phyloP scores from a whole-genome alignment of 164 flowering plant genomes.

The Vitis rotundifolia region DNA sequence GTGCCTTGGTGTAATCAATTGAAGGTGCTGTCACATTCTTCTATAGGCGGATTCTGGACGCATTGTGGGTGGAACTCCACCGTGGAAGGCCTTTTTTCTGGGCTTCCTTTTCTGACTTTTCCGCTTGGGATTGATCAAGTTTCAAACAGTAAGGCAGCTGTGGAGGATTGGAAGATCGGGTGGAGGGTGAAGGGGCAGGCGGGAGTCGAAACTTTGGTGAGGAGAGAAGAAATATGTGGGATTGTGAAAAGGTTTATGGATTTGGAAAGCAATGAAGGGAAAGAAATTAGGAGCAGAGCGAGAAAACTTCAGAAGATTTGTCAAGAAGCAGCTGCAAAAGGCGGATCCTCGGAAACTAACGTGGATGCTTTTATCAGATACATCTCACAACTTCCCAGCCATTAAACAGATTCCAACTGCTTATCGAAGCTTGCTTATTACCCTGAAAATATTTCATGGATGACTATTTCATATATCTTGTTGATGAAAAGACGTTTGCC shows the following conservation, averaged over 20 bases:
- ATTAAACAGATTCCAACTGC: too few species aligned
- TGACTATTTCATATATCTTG: too few species aligned
- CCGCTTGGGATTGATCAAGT: constrained; percentile 56
- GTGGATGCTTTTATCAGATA: constrained; percentile 19
- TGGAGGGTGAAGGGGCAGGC: constrained; percentile 30
- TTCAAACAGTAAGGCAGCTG: constrained; percentile 38
- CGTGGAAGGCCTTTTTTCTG: constrained; percentile 44
- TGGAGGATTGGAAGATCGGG: constrained; percentile 66
- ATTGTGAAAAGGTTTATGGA: constrained; percentile 34
- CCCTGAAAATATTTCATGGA: too few species aligned
- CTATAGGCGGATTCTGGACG: constrained; percentile 69
- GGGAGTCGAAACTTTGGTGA: constrained; percentile 20
- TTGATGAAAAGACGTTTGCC: too few species aligned
- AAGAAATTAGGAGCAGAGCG: constrained; percentile 29
- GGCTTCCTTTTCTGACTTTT: constrained; percentile 59
- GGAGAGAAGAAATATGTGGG: constrained; percentile 31
- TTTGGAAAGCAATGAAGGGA: constrained; percentile 19
- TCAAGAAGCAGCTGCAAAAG: constrained; percentile 20
- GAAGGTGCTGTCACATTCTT: constrained; percentile 52
- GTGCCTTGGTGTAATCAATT: constrained; percentile 78
- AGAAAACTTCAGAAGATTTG: constrained; percentile 17
- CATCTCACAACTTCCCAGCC: not conserved
- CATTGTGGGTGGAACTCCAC: constrained; percentile 79
- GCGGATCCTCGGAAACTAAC: constrained; percentile 31
- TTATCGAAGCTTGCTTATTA: too few species aligned